A percentile compares a stretch with the other conserved stretches of the same genome.
Conservation (phyloP, 495 filamentous ascomycete genomes). For the Penicillium alfredii region DNA sequence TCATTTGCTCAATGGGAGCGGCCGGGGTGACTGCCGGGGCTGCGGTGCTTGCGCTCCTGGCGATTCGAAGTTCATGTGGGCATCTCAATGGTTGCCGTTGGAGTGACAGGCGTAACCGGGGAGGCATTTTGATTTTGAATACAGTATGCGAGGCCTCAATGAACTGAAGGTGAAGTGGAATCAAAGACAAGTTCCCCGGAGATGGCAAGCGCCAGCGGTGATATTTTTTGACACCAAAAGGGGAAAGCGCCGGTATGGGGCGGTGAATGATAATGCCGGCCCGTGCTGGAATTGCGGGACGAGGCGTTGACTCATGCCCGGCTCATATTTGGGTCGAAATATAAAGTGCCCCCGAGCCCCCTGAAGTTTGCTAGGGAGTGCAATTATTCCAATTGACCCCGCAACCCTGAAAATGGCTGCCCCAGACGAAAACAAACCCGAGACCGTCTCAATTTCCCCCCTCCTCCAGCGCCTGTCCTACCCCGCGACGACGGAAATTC, state of each 20-base stretch:
- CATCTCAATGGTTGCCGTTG: conserved; percentile 30
- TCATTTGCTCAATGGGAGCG: conserved; percentile 47
- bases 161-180: conserved; percentile 18
- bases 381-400: background rate
- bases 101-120: conserved; percentile 36
- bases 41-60: conserved; percentile 30
- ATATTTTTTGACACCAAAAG: conserved; percentile 24
- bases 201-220: conserved; percentile 16
- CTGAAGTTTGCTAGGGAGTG: too few relatives aligned
- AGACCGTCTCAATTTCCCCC: conserved; percentile 66
- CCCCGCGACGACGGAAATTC: conserved; percentile 48
- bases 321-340: too few relatives aligned
- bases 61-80: conserved; percentile 31
- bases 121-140: conserved; percentile 45
- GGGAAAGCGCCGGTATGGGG: conserved; percentile 8
- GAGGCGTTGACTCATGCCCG: conserved; percentile 16
- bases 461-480: conserved; percentile 73
- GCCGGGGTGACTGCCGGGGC: conserved; percentile 44
- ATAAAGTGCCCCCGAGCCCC: too few relatives aligned
- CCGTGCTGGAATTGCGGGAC: conserved; percentile 4
- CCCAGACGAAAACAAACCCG: conserved; percentile 22
- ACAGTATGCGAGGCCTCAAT: too few relatives aligned
- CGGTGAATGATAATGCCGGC: conserved; percentile 18
- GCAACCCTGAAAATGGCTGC: conserved; percentile 14
- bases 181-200: conserved; percentile 13